Percentiles rank a stretch among this genome's conserved stretches.
Conservation (phyloP, 163 green algal genomes). For the Volvox carteri region DNA sequence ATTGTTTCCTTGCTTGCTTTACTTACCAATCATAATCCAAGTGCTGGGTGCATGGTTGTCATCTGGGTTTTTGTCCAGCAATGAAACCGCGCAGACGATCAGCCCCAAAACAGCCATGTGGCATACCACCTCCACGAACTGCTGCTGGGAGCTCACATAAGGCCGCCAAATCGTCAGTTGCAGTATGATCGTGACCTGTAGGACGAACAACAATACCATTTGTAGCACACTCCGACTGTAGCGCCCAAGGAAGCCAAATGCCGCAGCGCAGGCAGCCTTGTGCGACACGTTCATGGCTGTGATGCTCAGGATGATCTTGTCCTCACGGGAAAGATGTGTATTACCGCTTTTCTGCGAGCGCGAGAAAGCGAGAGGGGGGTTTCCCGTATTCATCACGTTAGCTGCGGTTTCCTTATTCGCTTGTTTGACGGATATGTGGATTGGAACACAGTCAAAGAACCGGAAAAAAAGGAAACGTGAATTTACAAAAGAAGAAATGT, state of each 20-base stretch:
- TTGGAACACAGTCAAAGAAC: too few species aligned
- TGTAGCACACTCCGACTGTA: not conserved
- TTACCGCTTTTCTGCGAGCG: too few species aligned
- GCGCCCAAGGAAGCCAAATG: conserved; percentile 16
- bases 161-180: conserved; percentile 24
- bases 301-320: conserved; percentile 4
- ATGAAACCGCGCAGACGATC: not conserved
- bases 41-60: conserved; percentile 14
- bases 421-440: too few species aligned
- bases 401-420: too few species aligned
- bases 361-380: too few species aligned
- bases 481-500: too few species aligned
- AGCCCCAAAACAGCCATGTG: conserved; percentile 12
- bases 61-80: not conserved
- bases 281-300: conserved; percentile 30
- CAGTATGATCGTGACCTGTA: conserved; percentile 30
- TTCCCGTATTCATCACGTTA: too few species aligned
- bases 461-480: too few species aligned
- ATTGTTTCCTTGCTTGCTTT: too few species aligned
- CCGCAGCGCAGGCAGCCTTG: not conserved
- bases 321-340: conserved; percentile 19
- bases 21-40: conserved; percentile 52
- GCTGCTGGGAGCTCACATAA: conserved; percentile 1
- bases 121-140: not conserved
- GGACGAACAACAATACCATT: conserved; percentile 4